Conservation (phyloP, 2,329 filamentous ascomycete genomes). For the Penicillium thymicola region DNA sequence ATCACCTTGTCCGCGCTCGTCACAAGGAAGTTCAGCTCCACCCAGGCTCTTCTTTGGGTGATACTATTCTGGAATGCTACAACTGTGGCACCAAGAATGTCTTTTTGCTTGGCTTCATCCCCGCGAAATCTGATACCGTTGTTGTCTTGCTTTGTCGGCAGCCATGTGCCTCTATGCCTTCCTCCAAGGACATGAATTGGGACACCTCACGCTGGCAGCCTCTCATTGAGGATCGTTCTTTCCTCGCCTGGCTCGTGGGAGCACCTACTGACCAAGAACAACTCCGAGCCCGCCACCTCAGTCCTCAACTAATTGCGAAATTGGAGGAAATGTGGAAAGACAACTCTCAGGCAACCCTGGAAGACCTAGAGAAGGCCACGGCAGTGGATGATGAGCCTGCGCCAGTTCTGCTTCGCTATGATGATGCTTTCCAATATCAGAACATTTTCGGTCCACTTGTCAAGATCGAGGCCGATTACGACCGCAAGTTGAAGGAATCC, state of each 20-base stretch:
- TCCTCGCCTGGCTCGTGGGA: slow-evolving; percentile 88
- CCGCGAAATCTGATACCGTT: slow-evolving; percentile 96
- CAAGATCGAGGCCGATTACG: slow-evolving; percentile 98
- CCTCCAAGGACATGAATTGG: slow-evolving; percentile 99
- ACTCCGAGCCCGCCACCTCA: slow-evolving; percentile 87
- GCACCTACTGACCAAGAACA: slow-evolving; percentile 91
- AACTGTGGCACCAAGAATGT: slow-evolving; percentile 99
- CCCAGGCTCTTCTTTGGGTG: slow-evolving; percentile 85
- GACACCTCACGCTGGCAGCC: slow-evolving; percentile 97
- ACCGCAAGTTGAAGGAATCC: slow-evolving; percentile 96
- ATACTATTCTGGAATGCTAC: slow-evolving; percentile 97
- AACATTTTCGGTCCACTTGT: slow-evolving; percentile 97
- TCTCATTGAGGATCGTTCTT: slow-evolving; percentile 92
- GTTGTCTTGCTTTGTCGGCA: slow-evolving; percentile 95
- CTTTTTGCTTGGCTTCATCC: slow-evolving; percentile 95
- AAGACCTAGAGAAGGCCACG: slow-evolving; percentile 85
- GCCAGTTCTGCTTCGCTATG: slow-evolving; percentile 87
- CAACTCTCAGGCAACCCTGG: slow-evolving; percentile 80
- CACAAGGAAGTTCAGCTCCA: slow-evolving; percentile 99
- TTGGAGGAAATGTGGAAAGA: slow-evolving; percentile 99
- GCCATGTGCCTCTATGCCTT: slow-evolving; percentile 89
- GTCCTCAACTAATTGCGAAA: slow-evolving; percentile 91
- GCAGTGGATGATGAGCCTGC: slow-evolving; percentile 94
- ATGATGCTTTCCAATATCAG: slow-evolving; percentile 97
- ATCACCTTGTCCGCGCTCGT: slow-evolving; percentile 91